phyloP scores from a whole-genome alignment of 352 stramenopile species.

The Globisporangium okanoganense region DNA sequence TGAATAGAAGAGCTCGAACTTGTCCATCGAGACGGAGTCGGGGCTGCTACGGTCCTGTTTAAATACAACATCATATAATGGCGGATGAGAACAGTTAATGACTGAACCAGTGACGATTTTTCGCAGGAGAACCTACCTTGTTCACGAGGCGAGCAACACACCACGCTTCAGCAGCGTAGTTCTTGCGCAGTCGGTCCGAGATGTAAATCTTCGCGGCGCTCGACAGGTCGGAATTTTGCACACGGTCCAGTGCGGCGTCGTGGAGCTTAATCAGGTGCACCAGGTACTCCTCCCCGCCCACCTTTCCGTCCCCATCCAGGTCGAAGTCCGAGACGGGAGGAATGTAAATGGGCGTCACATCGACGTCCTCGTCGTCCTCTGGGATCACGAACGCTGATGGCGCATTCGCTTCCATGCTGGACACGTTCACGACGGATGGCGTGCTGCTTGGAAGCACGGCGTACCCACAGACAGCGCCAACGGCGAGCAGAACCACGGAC shows the following conservation, averaged over 20 bases:
- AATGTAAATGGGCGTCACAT: slow-evolving; percentile 4
- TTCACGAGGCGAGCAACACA: slow-evolving; percentile 10
- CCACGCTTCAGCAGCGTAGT: slow-evolving; percentile 13
- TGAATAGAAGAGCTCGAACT: slow-evolving; percentile 17
- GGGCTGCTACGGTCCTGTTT: slow-evolving; percentile 7
- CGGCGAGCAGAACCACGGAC: slow-evolving; percentile 10
- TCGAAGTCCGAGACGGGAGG: slow-evolving; percentile 12
- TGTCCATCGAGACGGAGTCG: neutral
- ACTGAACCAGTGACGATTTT: neutral
- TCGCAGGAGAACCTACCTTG: neutral
- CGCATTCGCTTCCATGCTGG: slow-evolving; percentile 3
- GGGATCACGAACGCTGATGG: neutral
- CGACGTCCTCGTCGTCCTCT: neutral
- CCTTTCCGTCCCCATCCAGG: slow-evolving; percentile 5
- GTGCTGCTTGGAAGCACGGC: slow-evolving; percentile 5
- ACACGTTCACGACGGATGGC: neutral
- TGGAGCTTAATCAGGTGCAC: slow-evolving; percentile 4
- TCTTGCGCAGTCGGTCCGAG: slow-evolving; percentile 8
- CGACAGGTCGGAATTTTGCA: slow-evolving; percentile 6
- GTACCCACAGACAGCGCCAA: slow-evolving; percentile 11
- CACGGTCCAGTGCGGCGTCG: slow-evolving; percentile 1
- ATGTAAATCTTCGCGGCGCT: slow-evolving; percentile 11
- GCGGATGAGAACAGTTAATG: too few species aligned
- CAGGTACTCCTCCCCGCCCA: slow-evolving; percentile 16
- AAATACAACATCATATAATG: neutral